Percentiles rank a stretch among this genome's conserved stretches.
These are phyloP conservation scores for Fusarium sp. DNA, from an alignment of 2,329 filamentous ascomycete genomes.

Conservation along the genomic window DNA sequence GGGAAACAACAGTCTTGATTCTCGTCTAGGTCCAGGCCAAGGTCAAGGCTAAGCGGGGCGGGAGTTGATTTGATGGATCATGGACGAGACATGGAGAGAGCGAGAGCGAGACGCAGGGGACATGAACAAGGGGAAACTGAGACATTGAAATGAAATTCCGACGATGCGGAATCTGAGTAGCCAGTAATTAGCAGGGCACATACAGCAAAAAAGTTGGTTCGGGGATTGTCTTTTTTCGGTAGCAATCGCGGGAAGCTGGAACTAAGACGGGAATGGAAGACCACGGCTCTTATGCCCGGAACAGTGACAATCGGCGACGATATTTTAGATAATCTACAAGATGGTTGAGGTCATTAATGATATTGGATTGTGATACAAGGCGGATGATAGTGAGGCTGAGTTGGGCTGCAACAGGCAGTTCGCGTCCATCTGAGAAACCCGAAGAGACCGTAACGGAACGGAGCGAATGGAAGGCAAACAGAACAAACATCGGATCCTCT, in stretches of 20 bases:
- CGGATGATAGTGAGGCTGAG: neutral
- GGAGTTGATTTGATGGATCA: conserved; percentile 1
- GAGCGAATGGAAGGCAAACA: conserved; percentile 21
- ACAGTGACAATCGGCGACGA: conserved; percentile 23
- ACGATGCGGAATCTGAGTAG: neutral
- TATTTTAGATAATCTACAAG: neutral
- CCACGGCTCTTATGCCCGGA: conserved; percentile 18
- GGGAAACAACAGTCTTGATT: neutral
- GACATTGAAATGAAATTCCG: conserved; percentile 30
- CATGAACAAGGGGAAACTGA: neutral
- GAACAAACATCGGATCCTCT: neutral
- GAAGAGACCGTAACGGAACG: conserved; percentile 20
- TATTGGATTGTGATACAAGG: conserved; percentile 8
- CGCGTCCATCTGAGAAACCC: conserved; percentile 8
- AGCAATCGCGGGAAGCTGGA: neutral
- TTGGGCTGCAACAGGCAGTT: neutral
- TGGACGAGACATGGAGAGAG: conserved; percentile 10
- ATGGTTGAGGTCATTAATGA: neutral
- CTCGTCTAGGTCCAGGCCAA: neutral
- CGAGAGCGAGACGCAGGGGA: neutral
- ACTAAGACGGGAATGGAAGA: conserved; percentile 3
- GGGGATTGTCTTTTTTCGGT: conserved; percentile 4
- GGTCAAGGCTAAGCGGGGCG: neutral
- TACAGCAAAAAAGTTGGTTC: conserved; percentile 10
- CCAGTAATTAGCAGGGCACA: neutral